Evolutionary conservation across 371 early-diverging fungal genomes (phyloP).

Genomic region (Apophysomyces ossiformis): DNA sequence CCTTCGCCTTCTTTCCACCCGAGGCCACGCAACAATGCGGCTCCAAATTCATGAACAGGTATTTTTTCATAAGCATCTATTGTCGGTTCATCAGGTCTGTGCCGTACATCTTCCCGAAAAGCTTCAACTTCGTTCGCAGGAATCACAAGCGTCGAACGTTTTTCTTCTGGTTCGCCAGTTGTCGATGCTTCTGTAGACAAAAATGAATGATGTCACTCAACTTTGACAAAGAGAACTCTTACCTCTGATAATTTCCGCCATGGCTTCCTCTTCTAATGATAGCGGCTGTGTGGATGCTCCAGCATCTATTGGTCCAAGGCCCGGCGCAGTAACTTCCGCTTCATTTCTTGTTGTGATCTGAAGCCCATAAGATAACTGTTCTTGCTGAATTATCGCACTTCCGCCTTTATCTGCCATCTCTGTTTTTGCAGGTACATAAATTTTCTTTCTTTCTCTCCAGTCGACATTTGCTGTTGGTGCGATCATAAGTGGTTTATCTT

Average conservation of each 20-base stretch:
- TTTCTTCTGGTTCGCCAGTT: slow-evolving; percentile 47
- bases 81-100: slow-evolving; percentile 65
- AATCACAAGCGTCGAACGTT: slow-evolving; percentile 52
- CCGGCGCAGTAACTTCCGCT: slow-evolving; percentile 11
- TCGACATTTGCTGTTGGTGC: slow-evolving; percentile 53
- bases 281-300: slow-evolving; percentile 22
- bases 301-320: slow-evolving; percentile 11
- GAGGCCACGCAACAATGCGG: slow-evolving; percentile 88
- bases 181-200: slow-evolving; percentile 45
- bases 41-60: slow-evolving; percentile 91
- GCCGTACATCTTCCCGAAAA: slow-evolving; percentile 54
- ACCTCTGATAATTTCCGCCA: slow-evolving; percentile 60
- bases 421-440: slow-evolving; percentile 44
- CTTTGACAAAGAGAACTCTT: slow-evolving; percentile 5
- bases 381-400: slow-evolving; percentile 23
- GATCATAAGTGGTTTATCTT: slow-evolving; percentile 48
- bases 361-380: slow-evolving; percentile 22
- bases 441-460: slow-evolving; percentile 55
- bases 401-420: slow-evolving; percentile 20
- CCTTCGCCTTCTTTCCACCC: slow-evolving; percentile 87
- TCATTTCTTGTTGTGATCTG: slow-evolving; percentile 21
- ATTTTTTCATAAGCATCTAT: slow-evolving; percentile 84
- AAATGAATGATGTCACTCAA: not conserved
- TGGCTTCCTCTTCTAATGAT: slow-evolving; percentile 62
- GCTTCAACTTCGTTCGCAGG: slow-evolving; percentile 55